phyloP scores from a whole-genome alignment of 179 eudicot genomes.

The Sideroxylon spinosum region DNA sequence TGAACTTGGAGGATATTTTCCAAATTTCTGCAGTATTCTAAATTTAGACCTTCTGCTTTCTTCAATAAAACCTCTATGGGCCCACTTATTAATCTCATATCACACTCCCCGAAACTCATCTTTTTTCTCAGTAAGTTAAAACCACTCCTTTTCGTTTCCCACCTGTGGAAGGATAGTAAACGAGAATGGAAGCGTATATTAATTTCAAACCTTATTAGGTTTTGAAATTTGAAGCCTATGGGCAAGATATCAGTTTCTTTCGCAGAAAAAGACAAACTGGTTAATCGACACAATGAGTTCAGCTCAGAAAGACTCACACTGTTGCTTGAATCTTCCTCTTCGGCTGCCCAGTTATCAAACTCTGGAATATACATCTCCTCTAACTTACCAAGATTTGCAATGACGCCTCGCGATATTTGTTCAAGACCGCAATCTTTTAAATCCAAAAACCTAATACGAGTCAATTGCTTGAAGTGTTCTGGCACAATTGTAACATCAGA shows the following conservation, averaged over 20 bases:
- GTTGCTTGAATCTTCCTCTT: not conserved
- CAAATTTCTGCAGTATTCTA: not conserved
- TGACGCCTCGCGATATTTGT: not conserved
- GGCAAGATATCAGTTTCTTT: not conserved
- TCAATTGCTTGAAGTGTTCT: not conserved
- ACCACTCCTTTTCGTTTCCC: too few relatives aligned
- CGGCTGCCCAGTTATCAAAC: not conserved
- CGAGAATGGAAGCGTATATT: not conserved
- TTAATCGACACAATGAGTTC: not conserved
- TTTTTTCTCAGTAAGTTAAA: too few relatives aligned
- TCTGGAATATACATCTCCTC: not conserved
- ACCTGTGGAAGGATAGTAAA: too few relatives aligned
- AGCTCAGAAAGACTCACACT: not conserved
- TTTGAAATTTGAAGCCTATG: not conserved
- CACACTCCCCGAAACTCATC: not conserved
- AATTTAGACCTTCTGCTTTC: not conserved
- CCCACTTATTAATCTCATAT: too few relatives aligned
- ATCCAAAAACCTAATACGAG: slow-evolving; percentile 16
- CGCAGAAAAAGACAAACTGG: not conserved
- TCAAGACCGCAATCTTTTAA: not conserved
- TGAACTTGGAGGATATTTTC: not conserved
- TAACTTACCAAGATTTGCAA: not conserved
- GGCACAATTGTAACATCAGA: slow-evolving; percentile 7
- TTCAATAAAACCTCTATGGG: not conserved
- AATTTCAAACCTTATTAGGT: not conserved